Evolutionary conservation across 768 basidiomycete genomes (phyloP), one percentile per base, ranked within the genome.

Genomic region (Pleurotus pulmonarius): DNA sequence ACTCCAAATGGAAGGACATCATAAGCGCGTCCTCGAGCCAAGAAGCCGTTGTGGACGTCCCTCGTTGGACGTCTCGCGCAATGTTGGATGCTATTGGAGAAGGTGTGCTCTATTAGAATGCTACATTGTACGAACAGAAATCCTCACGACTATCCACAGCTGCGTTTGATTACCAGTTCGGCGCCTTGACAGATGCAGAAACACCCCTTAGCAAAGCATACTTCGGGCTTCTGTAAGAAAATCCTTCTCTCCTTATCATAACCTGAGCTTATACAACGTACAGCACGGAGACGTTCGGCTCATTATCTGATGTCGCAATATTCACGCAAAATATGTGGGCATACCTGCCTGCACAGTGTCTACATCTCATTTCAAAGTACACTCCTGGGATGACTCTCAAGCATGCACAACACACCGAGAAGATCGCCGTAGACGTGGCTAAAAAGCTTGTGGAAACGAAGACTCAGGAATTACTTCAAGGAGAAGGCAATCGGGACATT

Each of bases 31-130:
- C 67, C 26, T 53, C 60, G 20, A 60, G 69, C 34, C 65, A 67
- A 18, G 65, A 70, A n/a, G 61, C 59, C 15, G 64, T 73, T 5
- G 56, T 76, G 7, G 67, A 78, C 61, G 59, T 75, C 9, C 65
- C 73, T 8, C 55, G 59, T 11, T 76, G 75, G 74, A 57, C 64
- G 16, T 75, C 78, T 29, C 75, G 76, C 3, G 76, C 75, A 3
- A 75, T 79, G 5, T 59, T 83, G 53, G 82, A 82, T 67, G 74
- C 78, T 13, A 77, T 83, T 52, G 82, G 79, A 4, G 69, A 75
- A 64, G 78, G 81, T 78, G 64, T 5, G 29, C 9, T 34, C 9
- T 11, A 9, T 34, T 34, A 34, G 3, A 34, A 11, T 34, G 11
- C 29, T 9, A 11, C 3, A 11, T 34, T 34, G 8, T 9, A 34